Conservation (phyloP, 441 rosid species). For the Gossypium gossypioides region DNA sequence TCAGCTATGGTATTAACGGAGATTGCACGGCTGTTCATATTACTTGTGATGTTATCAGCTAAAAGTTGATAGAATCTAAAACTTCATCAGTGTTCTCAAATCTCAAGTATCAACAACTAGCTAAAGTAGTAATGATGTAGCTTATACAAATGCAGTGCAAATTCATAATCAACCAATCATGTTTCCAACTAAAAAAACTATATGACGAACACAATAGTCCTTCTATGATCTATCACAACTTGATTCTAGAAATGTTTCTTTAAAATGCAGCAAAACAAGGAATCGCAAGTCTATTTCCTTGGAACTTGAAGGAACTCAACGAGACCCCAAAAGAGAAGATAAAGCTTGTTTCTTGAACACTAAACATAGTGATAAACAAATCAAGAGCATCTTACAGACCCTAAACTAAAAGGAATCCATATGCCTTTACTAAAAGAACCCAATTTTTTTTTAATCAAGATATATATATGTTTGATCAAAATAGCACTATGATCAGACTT, state of each 20-base stretch:
- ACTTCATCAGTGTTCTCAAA: background rate
- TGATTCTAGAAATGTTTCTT: background rate
- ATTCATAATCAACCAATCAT: background rate
- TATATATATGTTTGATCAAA: background rate
- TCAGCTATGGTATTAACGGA: background rate
- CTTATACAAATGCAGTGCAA: constrained; percentile 10
- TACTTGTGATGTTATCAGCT: background rate
- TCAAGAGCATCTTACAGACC: background rate
- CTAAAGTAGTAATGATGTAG: background rate
- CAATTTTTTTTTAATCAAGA: background rate
- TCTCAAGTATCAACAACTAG: background rate
- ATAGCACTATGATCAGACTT: background rate
- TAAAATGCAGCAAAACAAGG: background rate
- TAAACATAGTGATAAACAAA: background rate
- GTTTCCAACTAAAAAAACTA: background rate
- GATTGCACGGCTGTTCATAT: background rate
- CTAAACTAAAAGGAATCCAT: background rate
- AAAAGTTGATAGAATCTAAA: background rate
- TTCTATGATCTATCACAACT: background rate
- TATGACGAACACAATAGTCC: background rate
- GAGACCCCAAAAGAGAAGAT: background rate
- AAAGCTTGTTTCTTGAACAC: background rate
- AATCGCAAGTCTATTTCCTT: background rate
- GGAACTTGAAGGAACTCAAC: background rate
- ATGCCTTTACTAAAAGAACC: background rate